Evolutionary conservation across 2,329 filamentous ascomycete genomes (phyloP).

Genomic region (Hirsutella minnesotensis): DNA sequence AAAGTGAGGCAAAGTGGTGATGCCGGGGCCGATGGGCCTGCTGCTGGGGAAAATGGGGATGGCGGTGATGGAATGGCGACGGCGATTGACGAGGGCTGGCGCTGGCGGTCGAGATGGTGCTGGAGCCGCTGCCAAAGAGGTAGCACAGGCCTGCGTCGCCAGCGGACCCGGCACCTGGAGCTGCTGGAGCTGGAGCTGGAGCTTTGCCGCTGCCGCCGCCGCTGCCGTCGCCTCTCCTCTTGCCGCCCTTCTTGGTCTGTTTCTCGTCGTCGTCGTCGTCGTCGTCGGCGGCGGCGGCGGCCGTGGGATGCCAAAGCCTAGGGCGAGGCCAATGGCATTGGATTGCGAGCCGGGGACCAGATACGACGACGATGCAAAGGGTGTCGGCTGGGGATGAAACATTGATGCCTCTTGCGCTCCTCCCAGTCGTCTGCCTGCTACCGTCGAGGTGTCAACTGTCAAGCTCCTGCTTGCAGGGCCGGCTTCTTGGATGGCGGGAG

Average conservation of each 20-base stretch:
- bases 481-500: neutral
- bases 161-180: neutral
- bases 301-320: constrained; percentile 10
- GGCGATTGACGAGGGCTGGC: neutral
- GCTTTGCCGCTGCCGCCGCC: neutral
- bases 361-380: constrained; percentile 32
- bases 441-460: neutral
- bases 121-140: neutral
- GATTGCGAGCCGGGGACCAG: constrained; percentile 14
- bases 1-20: constrained; percentile 4
- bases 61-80: neutral
- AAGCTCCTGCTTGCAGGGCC: too few species aligned
- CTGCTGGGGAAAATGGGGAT: constrained; percentile 4
- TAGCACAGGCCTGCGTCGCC: neutral
- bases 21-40: constrained; percentile 10
- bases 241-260: neutral
- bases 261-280: too few species aligned
- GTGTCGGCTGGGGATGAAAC: constrained; percentile 42
- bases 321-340: constrained; percentile 24
- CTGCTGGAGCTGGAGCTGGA: neutral
- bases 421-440: neutral
- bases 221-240: neutral
- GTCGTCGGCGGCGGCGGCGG: too few species aligned
- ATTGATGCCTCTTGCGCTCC: constrained; percentile 27
- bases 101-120: neutral